Conservation (phyloP, 2,329 filamentous ascomycete genomes). For the Neurospora crassa region DNA sequence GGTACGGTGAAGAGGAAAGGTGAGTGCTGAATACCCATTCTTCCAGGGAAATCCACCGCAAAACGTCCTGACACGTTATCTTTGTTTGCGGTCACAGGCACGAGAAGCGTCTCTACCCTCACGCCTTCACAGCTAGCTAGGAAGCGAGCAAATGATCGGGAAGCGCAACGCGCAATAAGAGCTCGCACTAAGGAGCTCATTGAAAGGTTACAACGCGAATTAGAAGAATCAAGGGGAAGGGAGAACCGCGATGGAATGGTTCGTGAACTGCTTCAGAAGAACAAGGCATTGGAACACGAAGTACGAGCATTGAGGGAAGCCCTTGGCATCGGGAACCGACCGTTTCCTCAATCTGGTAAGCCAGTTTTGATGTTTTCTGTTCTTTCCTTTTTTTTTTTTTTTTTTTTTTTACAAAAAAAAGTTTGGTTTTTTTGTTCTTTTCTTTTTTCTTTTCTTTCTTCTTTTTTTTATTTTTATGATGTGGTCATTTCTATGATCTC, state of each 20-base stretch:
- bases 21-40: conserved; percentile 17
- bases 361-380: neutral
- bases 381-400: neutral
- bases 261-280: conserved; percentile 41
- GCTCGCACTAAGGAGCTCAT: conserved; percentile 83
- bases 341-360: conserved; percentile 33
- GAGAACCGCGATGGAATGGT: conserved; percentile 40
- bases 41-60: neutral
- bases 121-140: conserved; percentile 81
- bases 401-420: too few relatives aligned
- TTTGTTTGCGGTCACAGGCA: conserved; percentile 28
- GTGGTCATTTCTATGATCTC: neutral
- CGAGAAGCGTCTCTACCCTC: conserved; percentile 75
- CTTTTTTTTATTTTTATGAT: neutral
- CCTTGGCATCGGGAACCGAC: conserved; percentile 33
- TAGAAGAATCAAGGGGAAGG: conserved; percentile 56
- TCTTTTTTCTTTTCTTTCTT: neutral
- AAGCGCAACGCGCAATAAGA: conserved; percentile 79
- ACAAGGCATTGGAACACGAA: conserved; percentile 45
- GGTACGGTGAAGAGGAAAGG: conserved; percentile 32
- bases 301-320: conserved; percentile 35
- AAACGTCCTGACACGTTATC: conserved; percentile 1
- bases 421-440: too few relatives aligned
- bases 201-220: conserved; percentile 63
- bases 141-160: conserved; percentile 85